Evolutionary conservation across 371 early-diverging fungal species (phyloP), one percentile per base, ranked within the genome.

Genomic region (Mortierella sp.): DNA sequence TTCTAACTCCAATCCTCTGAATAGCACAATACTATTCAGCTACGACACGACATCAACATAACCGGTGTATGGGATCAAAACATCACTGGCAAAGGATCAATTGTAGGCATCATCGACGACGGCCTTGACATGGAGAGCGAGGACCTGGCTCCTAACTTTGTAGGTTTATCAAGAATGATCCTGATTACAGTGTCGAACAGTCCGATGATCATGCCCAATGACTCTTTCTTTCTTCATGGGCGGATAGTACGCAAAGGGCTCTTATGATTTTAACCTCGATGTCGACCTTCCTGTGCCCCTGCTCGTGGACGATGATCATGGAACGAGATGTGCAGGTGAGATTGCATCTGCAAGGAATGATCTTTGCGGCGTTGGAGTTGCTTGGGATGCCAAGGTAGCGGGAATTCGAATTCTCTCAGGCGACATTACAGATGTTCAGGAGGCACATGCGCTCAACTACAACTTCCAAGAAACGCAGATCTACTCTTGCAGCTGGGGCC

Each of bases 321-420:
- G 98, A 42, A 98, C 99, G 0, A 83, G 99, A 30, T 98, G 98
- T 81, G 99, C 99, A 8, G 99, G 98, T 9, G 95, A 97, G 82
- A 94, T 99, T 39, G 99, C 97, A 1, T 97, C 97, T 14, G 86
- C 83, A 11, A 82, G 83, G 42, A 99, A 99, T 78, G 79, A 92
- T 72, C 91, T 90, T 1, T 98, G 99, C 65, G 98, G 98, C n/a
- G 91, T 98, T 3, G 99, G 99, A 19, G 89, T 97, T 44, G 98
- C 98, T 0, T 96, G 89, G 76, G 84, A 91, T 44, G 87, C 98
- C 21, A 88, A 89, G 65, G 93, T 99, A 5, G 87, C 96, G 0
- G 98, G 97, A 8, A 81, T 99, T 27, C 92, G 98, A 49, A 97
- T 99, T 57, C 85, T 98, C 15, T 96, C 96, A 1, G 94, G 89